Evolutionary conservation across 2,329 filamentous ascomycete species (phyloP).

Genomic region (Aspergillus sclerotialis): DNA sequence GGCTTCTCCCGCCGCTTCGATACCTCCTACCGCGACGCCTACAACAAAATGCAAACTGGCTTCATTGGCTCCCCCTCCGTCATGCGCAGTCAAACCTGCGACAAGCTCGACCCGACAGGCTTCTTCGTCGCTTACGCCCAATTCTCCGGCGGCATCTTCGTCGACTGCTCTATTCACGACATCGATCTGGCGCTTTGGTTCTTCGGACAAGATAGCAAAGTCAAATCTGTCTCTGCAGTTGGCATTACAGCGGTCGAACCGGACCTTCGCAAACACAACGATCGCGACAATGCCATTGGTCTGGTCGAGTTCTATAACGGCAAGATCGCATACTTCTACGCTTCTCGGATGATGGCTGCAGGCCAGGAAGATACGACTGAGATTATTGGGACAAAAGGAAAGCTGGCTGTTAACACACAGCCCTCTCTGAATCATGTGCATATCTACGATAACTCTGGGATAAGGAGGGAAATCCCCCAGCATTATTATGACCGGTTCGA

Average conservation of each 20-base stretch:
- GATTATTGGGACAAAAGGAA: constrained; percentile 60
- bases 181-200: constrained; percentile 61
- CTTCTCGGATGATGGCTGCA: constrained; percentile 59
- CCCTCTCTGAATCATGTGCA: constrained; percentile 52
- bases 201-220: constrained; percentile 48
- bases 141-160: constrained; percentile 62
- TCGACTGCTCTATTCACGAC: constrained; percentile 65
- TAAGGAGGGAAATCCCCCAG: constrained; percentile 54
- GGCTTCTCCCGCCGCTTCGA: constrained; percentile 63
- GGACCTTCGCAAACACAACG: constrained; percentile 50
- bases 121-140: constrained; percentile 64
- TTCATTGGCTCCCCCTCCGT: constrained; percentile 54
- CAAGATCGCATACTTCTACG: constrained; percentile 59
- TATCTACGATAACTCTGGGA: constrained; percentile 47
- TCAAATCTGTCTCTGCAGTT: constrained; percentile 51
- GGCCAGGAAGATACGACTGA: constrained; percentile 63
- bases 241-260: constrained; percentile 56
- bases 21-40: constrained; percentile 56
- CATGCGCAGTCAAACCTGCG: constrained; percentile 60
- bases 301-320: constrained; percentile 60
- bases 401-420: constrained; percentile 55
- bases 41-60: constrained; percentile 45
- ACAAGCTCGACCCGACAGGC: constrained; percentile 57
- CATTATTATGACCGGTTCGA: constrained; percentile 61
- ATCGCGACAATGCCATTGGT: constrained; percentile 57